Evolutionary conservation across 139 green algal genomes (phyloP).

Genomic region (Chlamydomonas asymmetrica): DNA sequence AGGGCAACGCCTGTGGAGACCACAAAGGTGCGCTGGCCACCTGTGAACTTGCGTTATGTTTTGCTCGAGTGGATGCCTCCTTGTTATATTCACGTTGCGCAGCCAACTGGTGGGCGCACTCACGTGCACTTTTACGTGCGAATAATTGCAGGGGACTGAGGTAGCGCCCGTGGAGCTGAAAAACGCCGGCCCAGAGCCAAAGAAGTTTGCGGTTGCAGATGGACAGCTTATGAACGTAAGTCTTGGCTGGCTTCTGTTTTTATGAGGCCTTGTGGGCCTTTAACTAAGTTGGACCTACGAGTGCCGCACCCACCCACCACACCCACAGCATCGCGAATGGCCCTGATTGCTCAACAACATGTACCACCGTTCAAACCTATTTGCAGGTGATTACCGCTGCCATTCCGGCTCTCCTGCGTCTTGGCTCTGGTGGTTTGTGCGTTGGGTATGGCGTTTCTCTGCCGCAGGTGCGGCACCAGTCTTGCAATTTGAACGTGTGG

Average conservation of each 20-base stretch:
- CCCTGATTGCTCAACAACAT: background rate
- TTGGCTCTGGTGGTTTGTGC: conserved; percentile 64
- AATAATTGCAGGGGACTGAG: too few relatives aligned
- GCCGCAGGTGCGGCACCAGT: background rate
- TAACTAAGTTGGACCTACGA: background rate
- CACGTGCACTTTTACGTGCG: too few relatives aligned
- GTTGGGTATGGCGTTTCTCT: conserved; percentile 44
- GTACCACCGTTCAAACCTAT: too few relatives aligned
- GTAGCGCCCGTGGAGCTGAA: too few relatives aligned
- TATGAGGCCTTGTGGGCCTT: background rate
- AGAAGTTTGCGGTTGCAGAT: conserved; percentile 47
- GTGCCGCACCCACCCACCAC: background rate
- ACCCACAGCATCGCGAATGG: background rate
- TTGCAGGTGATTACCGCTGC: conserved; percentile 36
- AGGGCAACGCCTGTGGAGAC: too few relatives aligned
- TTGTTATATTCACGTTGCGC: too few relatives aligned
- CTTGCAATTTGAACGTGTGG: background rate
- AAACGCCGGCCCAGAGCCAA: conserved; percentile 52
- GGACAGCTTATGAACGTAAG: conserved; percentile 41
- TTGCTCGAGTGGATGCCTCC: too few relatives aligned
- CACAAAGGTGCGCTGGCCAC: too few relatives aligned
- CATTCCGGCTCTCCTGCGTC: conserved; percentile 37
- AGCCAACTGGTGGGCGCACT: too few relatives aligned
- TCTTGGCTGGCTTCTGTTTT: background rate
- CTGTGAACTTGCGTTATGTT: too few relatives aligned